Evolutionary conservation across 208 protist species (phyloP).

Genomic region (Trichomonas gallinae): DNA sequence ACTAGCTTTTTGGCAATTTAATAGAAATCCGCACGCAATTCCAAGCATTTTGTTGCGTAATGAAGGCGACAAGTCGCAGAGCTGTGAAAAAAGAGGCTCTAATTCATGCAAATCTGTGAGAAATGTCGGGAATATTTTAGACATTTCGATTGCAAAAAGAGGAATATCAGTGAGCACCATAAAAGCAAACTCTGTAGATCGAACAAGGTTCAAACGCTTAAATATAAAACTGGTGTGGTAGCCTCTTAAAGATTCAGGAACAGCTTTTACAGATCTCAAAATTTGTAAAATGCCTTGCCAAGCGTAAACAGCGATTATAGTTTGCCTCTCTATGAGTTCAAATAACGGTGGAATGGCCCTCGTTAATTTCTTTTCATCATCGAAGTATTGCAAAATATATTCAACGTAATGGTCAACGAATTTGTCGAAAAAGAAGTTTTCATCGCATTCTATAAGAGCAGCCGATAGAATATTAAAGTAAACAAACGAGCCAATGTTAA

Average conservation of each 20-base stretch:
- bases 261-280: neutral
- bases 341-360: neutral
- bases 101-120: neutral
- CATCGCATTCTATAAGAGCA: neutral
- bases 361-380: neutral
- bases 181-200: neutral
- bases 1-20: neutral
- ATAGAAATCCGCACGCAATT: neutral
- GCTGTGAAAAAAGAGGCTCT: neutral
- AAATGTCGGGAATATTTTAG: neutral
- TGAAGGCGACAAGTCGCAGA: neutral
- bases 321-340: neutral
- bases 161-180: neutral
- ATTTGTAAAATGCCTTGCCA: neutral
- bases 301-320: neutral
- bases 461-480: neutral
- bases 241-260: neutral
- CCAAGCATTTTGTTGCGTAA: neutral
- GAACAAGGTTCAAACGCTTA: neutral
- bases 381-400: neutral
- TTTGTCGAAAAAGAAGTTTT: neutral
- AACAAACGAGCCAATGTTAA: neutral
- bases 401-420: neutral
- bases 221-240: neutral
- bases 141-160: neutral